phyloP scores from a whole-genome alignment of 352 stramenopile genomes.

The Aphanomyces invadans region DNA sequence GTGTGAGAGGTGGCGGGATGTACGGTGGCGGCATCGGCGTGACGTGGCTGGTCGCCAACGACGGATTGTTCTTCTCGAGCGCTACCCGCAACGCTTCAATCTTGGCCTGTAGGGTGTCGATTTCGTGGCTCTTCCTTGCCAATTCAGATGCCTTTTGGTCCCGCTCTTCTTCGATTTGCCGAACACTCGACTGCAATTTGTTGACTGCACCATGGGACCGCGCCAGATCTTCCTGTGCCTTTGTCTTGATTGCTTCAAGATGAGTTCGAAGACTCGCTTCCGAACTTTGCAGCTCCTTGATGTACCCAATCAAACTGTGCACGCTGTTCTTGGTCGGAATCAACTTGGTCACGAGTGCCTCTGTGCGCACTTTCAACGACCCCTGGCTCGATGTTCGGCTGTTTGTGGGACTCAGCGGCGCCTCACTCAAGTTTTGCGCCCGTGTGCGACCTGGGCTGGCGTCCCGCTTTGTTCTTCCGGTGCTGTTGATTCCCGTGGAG shows the following conservation, averaged over 20 bases:
- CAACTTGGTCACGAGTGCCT: constrained; percentile 47
- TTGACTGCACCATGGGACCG: constrained; percentile 37
- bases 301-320: constrained; percentile 66
- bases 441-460: constrained; percentile 19
- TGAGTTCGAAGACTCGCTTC: constrained; percentile 54
- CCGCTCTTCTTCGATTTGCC: constrained; percentile 25
- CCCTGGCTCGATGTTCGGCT: constrained; percentile 30
- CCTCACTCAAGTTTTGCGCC: constrained; percentile 24
- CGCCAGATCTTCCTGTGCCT: constrained; percentile 44
- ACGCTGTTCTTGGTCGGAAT: constrained; percentile 48
- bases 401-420: constrained; percentile 23
- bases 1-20: not conserved
- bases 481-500: constrained; percentile 31
- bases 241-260: constrained; percentile 36
- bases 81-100: constrained; percentile 10
- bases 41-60: not conserved
- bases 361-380: not conserved
- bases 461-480: constrained; percentile 25
- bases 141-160: constrained; percentile 24
- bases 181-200: constrained; percentile 40
- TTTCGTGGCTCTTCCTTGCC: constrained; percentile 26
- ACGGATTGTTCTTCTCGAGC: constrained; percentile 3
- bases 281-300: constrained; percentile 61
- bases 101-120: constrained; percentile 36
- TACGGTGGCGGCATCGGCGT: not conserved